Evolutionary conservation across 768 basidiomycete genomes (phyloP).

Genomic region (Macrocybe gigantea): DNA sequence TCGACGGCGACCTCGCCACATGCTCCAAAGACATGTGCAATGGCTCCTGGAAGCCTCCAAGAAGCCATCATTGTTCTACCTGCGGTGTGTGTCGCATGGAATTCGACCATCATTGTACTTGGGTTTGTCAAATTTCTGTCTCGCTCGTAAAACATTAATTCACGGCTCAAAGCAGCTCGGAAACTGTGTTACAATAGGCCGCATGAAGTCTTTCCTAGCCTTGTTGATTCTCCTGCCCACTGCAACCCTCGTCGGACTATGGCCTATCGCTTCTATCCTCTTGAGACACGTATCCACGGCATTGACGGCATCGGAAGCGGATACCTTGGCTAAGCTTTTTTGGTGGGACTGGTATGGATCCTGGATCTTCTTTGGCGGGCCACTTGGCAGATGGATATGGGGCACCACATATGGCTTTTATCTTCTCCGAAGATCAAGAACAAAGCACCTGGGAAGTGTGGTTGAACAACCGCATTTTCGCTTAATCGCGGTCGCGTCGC

Average conservation of each 20-base stretch:
- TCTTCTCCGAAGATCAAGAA: slow-evolving; percentile 14
- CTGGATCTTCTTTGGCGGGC: slow-evolving; percentile 38
- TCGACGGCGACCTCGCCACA: slow-evolving; percentile 24
- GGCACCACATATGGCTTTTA: slow-evolving; percentile 31
- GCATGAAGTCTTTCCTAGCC: slow-evolving; percentile 30
- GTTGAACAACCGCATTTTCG: slow-evolving; percentile 32
- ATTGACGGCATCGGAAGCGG: slow-evolving; percentile 18
- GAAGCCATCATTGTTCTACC: slow-evolving; percentile 38
- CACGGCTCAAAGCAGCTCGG: slow-evolving; percentile 23
- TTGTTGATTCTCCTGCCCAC: slow-evolving; percentile 27
- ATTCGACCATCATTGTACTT: slow-evolving; percentile 44
- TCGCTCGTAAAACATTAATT: neutral
- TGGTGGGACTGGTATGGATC: slow-evolving; percentile 43
- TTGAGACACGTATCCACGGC: slow-evolving; percentile 22
- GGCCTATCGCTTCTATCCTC: slow-evolving; percentile 22
- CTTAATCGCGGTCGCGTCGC: slow-evolving; percentile 17
- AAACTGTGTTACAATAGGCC: slow-evolving; percentile 32
- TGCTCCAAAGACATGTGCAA: slow-evolving; percentile 29
- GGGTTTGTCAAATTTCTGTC: slow-evolving; percentile 22
- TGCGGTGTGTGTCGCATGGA: slow-evolving; percentile 38
- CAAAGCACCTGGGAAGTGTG: slow-evolving; percentile 15
- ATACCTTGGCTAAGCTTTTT: slow-evolving; percentile 19
- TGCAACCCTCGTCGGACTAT: slow-evolving; percentile 19
- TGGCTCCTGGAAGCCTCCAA: slow-evolving; percentile 36
- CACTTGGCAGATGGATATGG: slow-evolving; percentile 34